These are phyloP conservation scores for Alloteropsis semialata DNA, from an alignment of 176 grass and related monocot species.

Conservation along the genomic window DNA sequence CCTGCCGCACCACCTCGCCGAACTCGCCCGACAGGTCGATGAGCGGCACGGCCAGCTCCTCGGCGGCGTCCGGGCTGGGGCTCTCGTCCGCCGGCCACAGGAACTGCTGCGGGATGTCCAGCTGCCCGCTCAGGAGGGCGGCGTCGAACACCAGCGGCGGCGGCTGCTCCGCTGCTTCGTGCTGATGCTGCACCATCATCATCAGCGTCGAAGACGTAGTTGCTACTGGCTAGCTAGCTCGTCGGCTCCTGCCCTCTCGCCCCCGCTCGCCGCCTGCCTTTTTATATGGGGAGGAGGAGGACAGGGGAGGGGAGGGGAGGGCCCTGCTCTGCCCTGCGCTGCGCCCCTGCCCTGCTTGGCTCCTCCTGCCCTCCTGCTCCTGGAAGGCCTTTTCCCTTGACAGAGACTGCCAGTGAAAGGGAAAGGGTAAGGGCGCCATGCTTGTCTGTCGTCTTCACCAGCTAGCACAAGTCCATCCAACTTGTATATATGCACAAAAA, in stretches of 20 bases:
- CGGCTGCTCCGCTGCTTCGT: neutral
- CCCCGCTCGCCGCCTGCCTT: neutral
- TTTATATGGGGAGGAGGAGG: neutral
- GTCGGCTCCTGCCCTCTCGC: neutral
- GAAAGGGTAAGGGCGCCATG: too few species aligned
- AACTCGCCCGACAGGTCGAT: slow-evolving; percentile 73
- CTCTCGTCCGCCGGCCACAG: slow-evolving; percentile 76
- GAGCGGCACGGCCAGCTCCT: slow-evolving; percentile 68
- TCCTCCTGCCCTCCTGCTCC: too few species aligned
- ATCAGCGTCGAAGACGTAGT: too few species aligned
- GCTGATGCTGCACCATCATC: neutral
- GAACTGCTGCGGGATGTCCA: slow-evolving; percentile 74
- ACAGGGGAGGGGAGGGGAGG: neutral
- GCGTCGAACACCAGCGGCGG: slow-evolving; percentile 61
- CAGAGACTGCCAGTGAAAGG: too few species aligned
- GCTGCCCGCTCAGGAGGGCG: slow-evolving; percentile 28
- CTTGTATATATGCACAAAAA: too few species aligned
- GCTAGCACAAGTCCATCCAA: too few species aligned
- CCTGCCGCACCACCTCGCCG: slow-evolving; percentile 27
- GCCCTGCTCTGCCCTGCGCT: too few species aligned
- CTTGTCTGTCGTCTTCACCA: too few species aligned
- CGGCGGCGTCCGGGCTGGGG: slow-evolving; percentile 42
- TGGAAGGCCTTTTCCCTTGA: too few species aligned
- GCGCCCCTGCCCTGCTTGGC: too few species aligned
- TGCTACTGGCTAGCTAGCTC: too few species aligned